A percentile compares a stretch with the other conserved stretches of the same genome.
These are phyloP conservation scores for Xylariaceae sp. DNA, from an alignment of 2,329 filamentous ascomycete genomes.

Conservation along the genomic window DNA sequence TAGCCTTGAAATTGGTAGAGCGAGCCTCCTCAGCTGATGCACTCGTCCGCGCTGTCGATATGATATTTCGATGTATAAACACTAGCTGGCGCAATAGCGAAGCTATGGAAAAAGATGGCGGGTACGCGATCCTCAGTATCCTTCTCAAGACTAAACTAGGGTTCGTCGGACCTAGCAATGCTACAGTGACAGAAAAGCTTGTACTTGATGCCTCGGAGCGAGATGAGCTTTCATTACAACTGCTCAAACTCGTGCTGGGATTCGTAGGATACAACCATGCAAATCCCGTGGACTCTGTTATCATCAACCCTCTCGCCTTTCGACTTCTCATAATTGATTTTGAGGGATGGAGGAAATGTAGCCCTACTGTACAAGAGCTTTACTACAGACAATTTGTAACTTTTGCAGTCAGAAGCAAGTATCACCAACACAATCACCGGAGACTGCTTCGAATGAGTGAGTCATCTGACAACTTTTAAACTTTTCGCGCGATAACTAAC, in stretches of 20 bases:
- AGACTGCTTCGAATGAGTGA: constrained; percentile 85
- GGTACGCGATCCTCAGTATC: constrained; percentile 82
- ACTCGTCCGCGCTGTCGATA: constrained; percentile 72
- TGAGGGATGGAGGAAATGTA: constrained; percentile 84
- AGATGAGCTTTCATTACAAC: constrained; percentile 53
- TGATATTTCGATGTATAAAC: constrained; percentile 79
- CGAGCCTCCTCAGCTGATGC: constrained; percentile 65
- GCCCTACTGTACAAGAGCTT: constrained; percentile 71
- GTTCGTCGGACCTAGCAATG: constrained; percentile 39
- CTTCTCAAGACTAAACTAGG: constrained; percentile 80
- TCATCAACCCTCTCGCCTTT: constrained; percentile 93
- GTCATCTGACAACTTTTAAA: constrained; percentile 32
- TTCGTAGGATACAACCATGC: constrained; percentile 86
- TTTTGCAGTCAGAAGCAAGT: constrained; percentile 85
- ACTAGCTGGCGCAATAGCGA: constrained; percentile 97
- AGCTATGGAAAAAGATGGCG: constrained; percentile 94
- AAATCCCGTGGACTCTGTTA: constrained; percentile 81
- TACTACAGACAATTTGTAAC: constrained; percentile 91
- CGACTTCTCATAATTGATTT: constrained; percentile 87
- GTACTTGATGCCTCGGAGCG: constrained; percentile 49
- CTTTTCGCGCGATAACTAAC: constrained; percentile 19
- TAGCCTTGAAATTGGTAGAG: constrained; percentile 81
- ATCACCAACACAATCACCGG: constrained; percentile 86
- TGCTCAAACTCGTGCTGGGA: constrained; percentile 72
- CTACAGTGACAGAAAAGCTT: constrained; percentile 39